phyloP scores from a whole-genome alignment of 345 rosid genomes.

The Syzygium jambos region DNA sequence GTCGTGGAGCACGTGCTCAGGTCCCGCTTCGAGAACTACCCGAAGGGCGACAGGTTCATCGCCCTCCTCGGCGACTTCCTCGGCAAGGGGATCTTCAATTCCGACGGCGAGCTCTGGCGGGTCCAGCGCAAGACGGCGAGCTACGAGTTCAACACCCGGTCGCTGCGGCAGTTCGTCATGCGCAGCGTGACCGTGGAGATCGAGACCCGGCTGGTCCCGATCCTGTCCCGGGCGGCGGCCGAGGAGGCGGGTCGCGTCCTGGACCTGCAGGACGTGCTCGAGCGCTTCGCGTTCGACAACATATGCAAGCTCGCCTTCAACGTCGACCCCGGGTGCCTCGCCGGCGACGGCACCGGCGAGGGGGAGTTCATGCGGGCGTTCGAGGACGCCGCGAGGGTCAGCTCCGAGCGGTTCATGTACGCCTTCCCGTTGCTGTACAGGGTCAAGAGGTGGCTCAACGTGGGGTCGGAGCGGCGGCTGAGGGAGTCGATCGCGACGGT shows the following conservation, averaged over 20 bases:
- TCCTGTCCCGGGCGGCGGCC: slow-evolving; percentile 9
- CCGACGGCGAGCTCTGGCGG: slow-evolving; percentile 33
- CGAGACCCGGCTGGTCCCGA: slow-evolving; percentile 16
- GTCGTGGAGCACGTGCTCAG: slow-evolving; percentile 31
- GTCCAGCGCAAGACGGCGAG: slow-evolving; percentile 33
- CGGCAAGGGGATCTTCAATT: slow-evolving; percentile 37
- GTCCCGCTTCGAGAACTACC: slow-evolving; percentile 30
- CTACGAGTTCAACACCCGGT: slow-evolving; percentile 35
- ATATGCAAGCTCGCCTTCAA: slow-evolving; percentile 35
- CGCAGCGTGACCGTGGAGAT: slow-evolving; percentile 22
- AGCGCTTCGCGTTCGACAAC: slow-evolving; percentile 38
- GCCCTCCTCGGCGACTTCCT: slow-evolving; percentile 24
- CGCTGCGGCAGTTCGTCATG: slow-evolving; percentile 23
- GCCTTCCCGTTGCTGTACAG: neutral
- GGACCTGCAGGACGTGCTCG: slow-evolving; percentile 29
- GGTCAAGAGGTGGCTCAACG: slow-evolving; percentile 13
- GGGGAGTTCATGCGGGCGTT: slow-evolving; percentile 22
- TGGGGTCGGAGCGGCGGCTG: slow-evolving; percentile 28
- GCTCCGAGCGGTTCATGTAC: slow-evolving; percentile 1
- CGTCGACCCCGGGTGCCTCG: slow-evolving; percentile 29
- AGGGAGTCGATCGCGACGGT: slow-evolving; percentile 13
- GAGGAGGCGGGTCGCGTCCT: neutral
- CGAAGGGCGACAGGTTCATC: slow-evolving; percentile 22
- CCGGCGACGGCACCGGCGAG: slow-evolving; percentile 9
- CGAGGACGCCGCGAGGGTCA: slow-evolving; percentile 19